A percentile compares a stretch with the other conserved stretches of the same genome.
Conservation (phyloP, 2,329 filamentous ascomycete species). For the Curvularia verruculosa region DNA sequence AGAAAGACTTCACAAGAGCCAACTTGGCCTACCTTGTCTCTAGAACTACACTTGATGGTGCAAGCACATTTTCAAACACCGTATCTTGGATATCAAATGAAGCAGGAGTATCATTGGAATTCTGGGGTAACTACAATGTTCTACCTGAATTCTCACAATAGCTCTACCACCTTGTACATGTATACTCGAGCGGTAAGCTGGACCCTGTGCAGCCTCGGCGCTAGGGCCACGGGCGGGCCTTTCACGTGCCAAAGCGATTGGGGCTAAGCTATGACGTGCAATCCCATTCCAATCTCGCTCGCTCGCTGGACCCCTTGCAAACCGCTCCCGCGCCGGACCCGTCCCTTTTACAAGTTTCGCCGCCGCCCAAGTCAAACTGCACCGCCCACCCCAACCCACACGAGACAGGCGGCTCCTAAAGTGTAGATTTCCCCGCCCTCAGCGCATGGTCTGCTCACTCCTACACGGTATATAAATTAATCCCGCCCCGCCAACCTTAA, state of each 20-base stretch:
- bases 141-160: no score
- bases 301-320: slow-evolving; percentile 3
- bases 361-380: slow-evolving; percentile 11
- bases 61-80: neutral
- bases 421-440: slow-evolving; percentile 21
- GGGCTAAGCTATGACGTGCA: slow-evolving; percentile 20
- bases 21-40: neutral
- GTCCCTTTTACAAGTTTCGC: slow-evolving; percentile 22
- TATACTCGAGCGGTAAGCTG: no score
- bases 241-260: slow-evolving; percentile 22
- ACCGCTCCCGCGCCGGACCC: slow-evolving; percentile 25
- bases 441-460: slow-evolving; percentile 18
- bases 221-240: neutral
- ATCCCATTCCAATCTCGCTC: slow-evolving; percentile 8
- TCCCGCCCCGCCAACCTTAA: slow-evolving; percentile 32
- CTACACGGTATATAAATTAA: slow-evolving; percentile 31
- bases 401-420: slow-evolving; percentile 21
- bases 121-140: neutral
- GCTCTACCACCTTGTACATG: no score
- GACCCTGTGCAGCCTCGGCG: neutral
- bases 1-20: neutral
- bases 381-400: slow-evolving; percentile 19
- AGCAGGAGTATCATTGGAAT: neutral
- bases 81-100: neutral
- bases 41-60: neutral